Evolutionary conservation across 179 eudicot species (phyloP), one percentile per base, ranked within the genome.

Genomic region (Patellifolia procumbens): DNA sequence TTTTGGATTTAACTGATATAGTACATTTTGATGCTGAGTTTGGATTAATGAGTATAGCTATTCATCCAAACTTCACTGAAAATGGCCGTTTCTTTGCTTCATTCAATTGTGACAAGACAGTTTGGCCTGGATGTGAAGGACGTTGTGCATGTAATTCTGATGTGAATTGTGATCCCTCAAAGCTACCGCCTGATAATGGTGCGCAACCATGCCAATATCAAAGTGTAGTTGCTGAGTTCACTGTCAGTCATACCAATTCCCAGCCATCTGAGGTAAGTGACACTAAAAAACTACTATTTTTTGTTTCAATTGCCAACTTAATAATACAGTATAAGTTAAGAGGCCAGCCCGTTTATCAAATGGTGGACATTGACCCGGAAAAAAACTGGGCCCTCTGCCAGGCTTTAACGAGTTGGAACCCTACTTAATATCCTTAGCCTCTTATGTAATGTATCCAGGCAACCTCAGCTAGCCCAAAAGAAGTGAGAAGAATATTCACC

Each of bases 61-160:
- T 85, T 72, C 98, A 93, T 79, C 97, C 97, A 1, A 87, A 82
- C 10, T 93, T 91, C 68, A 39, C 72, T 49, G 84, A 88, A 51
- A 93, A 93, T 80, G 97, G 97, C 2, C 87, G 97, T 9, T 85
- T 93, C 37, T 93, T 91, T 34, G 91, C 83, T 74, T 90, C 98
- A 24, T 93, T 87, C 75, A 93, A 88, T 72, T 93, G 98, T 85
- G 97, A 93, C 60, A 93, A 90, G 90, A 53, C 83, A 34, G 43
- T 65, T 55, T 88, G 90, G 89, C 86, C 89, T 8, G 89, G 86
- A 42, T 93, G 97, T 76, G 83, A 80, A 3, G 98, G 98, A 42
- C 85, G 91, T 58, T 93, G 98, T 85, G 85, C 98, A 0, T 91
- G 97, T 78, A 93, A 93, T 72, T 87, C 98, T 0, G 98, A 89